Conservation (phyloP, 2,329 filamentous ascomycete species). For the Magnaporthales sp. region DNA sequence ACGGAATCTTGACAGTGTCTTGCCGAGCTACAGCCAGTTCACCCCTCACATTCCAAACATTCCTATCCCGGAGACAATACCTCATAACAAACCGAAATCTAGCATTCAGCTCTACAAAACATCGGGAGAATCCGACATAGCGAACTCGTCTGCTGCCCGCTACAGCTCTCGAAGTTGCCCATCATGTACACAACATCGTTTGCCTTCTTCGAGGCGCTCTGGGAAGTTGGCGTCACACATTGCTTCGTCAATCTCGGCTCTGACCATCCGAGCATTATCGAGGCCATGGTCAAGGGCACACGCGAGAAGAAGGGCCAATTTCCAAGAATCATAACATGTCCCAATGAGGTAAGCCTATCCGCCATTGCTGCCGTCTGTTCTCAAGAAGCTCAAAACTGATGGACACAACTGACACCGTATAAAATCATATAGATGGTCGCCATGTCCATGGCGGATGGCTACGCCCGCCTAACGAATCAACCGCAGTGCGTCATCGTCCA, state of each 20-base stretch:
- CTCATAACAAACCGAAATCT: not conserved
- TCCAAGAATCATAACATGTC: slow-evolving; percentile 62
- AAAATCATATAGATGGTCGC: slow-evolving; percentile 58
- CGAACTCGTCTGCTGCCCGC: not conserved
- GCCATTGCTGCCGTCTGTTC: not conserved
- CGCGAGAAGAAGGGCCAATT: slow-evolving; percentile 53
- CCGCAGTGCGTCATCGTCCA: slow-evolving; percentile 66
- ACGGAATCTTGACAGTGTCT: not conserved
- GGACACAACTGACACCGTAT: not conserved
- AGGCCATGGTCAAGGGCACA: slow-evolving; percentile 66
- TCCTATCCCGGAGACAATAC: not conserved
- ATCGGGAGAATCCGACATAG: not conserved
- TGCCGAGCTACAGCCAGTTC: not conserved
- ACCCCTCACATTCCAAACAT: not conserved
- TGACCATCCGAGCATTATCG: slow-evolving; percentile 62
- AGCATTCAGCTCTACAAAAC: not conserved
- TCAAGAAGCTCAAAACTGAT: not conserved
- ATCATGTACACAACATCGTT: slow-evolving; percentile 64
- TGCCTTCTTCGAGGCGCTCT: slow-evolving; percentile 75
- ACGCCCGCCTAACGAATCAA: slow-evolving; percentile 55
- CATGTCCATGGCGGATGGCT: slow-evolving; percentile 67
- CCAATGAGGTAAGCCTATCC: slow-evolving; percentile 49
- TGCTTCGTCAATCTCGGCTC: slow-evolving; percentile 52
- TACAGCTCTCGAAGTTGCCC: not conserved
- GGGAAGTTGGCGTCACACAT: slow-evolving; percentile 56